Base-by-base conservation (phyloP, 108 stramenopile species). In the Skeletonema grethae region DNA sequence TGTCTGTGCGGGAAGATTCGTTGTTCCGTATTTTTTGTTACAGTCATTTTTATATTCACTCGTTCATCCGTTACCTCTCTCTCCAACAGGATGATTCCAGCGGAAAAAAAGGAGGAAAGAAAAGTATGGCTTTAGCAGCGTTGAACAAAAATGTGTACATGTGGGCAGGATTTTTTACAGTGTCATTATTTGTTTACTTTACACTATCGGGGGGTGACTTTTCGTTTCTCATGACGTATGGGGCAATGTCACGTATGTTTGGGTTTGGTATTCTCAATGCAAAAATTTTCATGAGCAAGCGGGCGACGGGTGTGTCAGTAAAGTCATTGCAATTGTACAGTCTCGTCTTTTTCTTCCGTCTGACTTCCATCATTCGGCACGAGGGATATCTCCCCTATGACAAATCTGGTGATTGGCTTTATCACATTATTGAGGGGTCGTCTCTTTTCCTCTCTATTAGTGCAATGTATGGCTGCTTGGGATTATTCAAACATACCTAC, bases 371-470 rank as follows among this genome's bases (percentile, higher is more conserved):
- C 72, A 83, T 98, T 69, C 88, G 96, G 41, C 97, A 98, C 84
- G 96, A 98, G 79, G 99, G 99, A 16, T 98, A 99, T 73, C 84
- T 99, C 22, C 99, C 99, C n/a, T 99, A 97, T 72, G 99, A 99
- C 78, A 95, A 97, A 72, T 94, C 93, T 25, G 99, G 99, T 39
- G 98, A 98, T 76, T 98, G 97, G 97, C 82, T 98, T 48, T 99
- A 99, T 84, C 98, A 98, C 71, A 64, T 89, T 11, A 90, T 97
- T 60, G 99, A 99, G 80, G 84, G 91, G 56, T 77, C 84, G 75
- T 80, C 92, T 29, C 78, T 99, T n/a, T 13, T 84, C 15, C 86
- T 97, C 32, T 96, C 97, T 6, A 70, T 72, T 7, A 68, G 65
- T 16, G 89, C 95, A 39, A 65, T 97, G 20, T 95, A 80, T 59